phyloP scores from a whole-genome alignment of 2,329 filamentous ascomycete species.

The Clarireedia homoeocarpa region DNA sequence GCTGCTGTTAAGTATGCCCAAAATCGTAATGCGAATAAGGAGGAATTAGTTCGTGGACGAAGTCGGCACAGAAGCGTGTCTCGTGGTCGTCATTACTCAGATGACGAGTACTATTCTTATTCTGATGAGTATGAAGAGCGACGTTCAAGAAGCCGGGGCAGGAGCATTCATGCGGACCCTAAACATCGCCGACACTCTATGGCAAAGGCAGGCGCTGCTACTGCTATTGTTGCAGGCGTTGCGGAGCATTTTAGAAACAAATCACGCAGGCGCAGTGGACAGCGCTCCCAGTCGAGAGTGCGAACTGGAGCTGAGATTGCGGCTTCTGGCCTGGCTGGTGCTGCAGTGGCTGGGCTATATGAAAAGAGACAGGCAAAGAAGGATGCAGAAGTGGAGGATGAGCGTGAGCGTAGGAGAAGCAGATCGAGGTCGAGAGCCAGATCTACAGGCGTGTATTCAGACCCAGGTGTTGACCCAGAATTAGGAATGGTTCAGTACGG shows the following conservation, averaged over 20 bases:
- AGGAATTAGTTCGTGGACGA: constrained; percentile 46
- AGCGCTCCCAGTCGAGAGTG: constrained; percentile 34
- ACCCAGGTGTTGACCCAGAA: constrained; percentile 50
- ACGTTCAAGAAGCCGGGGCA: constrained; percentile 31
- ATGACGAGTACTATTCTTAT: constrained; percentile 13
- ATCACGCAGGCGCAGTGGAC: constrained; percentile 39
- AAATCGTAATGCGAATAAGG: constrained; percentile 51
- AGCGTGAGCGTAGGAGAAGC: constrained; percentile 17
- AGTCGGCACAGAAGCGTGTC: constrained; percentile 41
- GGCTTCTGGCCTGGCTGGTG: constrained; percentile 51
- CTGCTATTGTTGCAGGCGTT: constrained; percentile 50
- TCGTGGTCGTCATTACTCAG: constrained; percentile 35
- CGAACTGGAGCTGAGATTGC: constrained; percentile 51
- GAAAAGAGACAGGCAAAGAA: constrained; percentile 55
- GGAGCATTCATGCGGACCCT: constrained; percentile 40
- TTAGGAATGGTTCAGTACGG: constrained; percentile 64
- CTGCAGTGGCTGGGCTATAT: constrained; percentile 53
- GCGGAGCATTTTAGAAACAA: constrained; percentile 50
- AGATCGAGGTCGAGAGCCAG: constrained; percentile 40
- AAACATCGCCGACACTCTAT: constrained; percentile 34
- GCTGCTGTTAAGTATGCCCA: constrained; percentile 59
- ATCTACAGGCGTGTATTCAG: constrained; percentile 40
- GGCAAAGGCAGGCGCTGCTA: constrained; percentile 36
- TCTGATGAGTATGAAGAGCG: constrained; percentile 26
- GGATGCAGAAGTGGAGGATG: constrained; percentile 35